Evolutionary conservation across 2,329 filamentous ascomycete genomes (phyloP).

Genomic region (Hypoxylon sp.): DNA sequence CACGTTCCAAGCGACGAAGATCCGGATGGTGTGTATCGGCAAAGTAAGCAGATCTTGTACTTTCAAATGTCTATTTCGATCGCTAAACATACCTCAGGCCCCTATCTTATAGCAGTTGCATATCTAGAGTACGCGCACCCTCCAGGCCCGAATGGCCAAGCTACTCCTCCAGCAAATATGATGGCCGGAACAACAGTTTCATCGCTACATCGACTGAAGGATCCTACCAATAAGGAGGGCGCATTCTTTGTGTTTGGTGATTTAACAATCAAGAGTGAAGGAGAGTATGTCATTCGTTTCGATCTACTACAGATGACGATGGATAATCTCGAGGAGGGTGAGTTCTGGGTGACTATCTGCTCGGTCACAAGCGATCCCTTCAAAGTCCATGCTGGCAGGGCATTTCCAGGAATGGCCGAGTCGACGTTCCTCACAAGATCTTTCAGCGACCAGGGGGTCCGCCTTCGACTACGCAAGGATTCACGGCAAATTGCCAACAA

Average conservation of each 20-base stretch:
- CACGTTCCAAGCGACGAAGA: conserved; percentile 63
- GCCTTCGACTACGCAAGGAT: conserved; percentile 86
- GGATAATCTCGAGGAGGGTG: conserved; percentile 47
- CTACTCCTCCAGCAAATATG: conserved; percentile 61
- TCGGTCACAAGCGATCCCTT: conserved; percentile 69
- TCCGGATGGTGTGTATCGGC: conserved; percentile 64
- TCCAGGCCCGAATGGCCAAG: conserved; percentile 58
- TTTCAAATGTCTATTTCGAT: not conserved
- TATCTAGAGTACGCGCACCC: conserved; percentile 58
- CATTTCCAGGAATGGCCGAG: conserved; percentile 84
- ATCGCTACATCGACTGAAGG: conserved; percentile 85
- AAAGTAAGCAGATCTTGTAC: conserved; percentile 65
- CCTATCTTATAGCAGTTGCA: conserved; percentile 54
- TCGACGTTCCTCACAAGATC: conserved; percentile 85
- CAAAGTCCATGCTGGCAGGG: conserved; percentile 74
- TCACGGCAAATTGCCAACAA: conserved; percentile 71
- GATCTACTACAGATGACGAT: conserved; percentile 78
- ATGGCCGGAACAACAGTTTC: conserved; percentile 82
- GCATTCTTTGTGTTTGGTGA: conserved; percentile 95
- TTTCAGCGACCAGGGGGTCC: conserved; percentile 89
- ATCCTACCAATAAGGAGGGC: conserved; percentile 81
- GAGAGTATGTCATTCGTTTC: conserved; percentile 81
- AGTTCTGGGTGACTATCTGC: conserved; percentile 51
- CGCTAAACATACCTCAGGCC: conserved; percentile 48
- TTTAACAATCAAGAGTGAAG: conserved; percentile 82